Conservation (phyloP, 2,329 filamentous ascomycete genomes). For the Coniochaeta sp. region DNA sequence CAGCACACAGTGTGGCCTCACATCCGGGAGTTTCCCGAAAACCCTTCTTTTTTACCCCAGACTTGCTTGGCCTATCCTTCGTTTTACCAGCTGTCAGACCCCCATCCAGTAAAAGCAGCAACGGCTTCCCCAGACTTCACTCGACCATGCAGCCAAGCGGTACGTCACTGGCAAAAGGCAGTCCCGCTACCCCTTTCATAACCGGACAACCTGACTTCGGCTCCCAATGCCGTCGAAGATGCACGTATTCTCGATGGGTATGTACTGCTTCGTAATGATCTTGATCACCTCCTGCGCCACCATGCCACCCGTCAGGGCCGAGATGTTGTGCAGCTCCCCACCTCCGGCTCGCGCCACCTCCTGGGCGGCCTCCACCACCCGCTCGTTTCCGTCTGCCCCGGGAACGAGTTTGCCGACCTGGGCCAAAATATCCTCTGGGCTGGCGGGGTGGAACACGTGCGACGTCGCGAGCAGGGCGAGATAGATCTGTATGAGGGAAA, state of each 20-base stretch:
- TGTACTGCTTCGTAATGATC: conserved; percentile 66
- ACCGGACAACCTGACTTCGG: conserved; percentile 49
- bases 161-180: background rate
- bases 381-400: conserved; percentile 39
- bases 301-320: conserved; percentile 80
- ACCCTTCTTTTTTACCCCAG: background rate
- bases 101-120: background rate
- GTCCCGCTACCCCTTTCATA: conserved; percentile 26
- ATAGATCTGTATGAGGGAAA: conserved; percentile 62
- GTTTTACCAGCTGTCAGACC: background rate
- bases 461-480: conserved; percentile 54
- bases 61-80: background rate
- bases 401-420: conserved; percentile 35
- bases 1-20: background rate
- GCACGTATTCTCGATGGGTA: conserved; percentile 64
- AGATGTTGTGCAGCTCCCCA: conserved; percentile 87
- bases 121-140: background rate
- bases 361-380: conserved; percentile 46
- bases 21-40: conserved; percentile 1
- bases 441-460: conserved; percentile 29
- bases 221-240: conserved; percentile 63
- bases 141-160: background rate
- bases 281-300: conserved; percentile 98
- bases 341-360: conserved; percentile 72
- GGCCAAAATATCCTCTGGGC: conserved; percentile 46